Evolutionary conservation across 176 grass and related monocot genomes (phyloP).

Genomic region (Aechmea fasciata): DNA sequence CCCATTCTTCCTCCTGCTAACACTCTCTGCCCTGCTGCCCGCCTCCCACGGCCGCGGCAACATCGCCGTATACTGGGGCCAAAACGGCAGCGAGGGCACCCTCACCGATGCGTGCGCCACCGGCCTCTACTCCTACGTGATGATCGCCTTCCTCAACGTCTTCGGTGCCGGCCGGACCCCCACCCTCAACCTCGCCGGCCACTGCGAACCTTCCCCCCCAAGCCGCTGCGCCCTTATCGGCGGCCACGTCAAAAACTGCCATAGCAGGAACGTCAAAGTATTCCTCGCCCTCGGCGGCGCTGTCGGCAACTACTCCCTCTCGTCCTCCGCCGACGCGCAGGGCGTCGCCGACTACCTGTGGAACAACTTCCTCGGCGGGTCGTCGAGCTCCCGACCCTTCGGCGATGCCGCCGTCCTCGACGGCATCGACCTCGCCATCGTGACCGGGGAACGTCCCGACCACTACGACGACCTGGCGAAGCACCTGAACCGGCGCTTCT

Average conservation of each 20-base stretch:
- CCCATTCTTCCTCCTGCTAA: no score
- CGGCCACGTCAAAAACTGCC: constrained; percentile 43
- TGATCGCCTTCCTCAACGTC: constrained; percentile 40
- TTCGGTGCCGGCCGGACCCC: constrained; percentile 48
- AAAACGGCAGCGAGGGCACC: constrained; percentile 43
- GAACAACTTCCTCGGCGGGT: constrained; percentile 50
- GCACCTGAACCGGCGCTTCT: not conserved
- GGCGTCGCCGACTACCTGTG: constrained; percentile 57
- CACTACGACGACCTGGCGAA: constrained; percentile 43
- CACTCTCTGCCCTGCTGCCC: constrained; percentile 25
- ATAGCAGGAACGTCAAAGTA: constrained; percentile 37
- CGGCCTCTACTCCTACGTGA: constrained; percentile 36
- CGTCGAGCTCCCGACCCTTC: constrained; percentile 23
- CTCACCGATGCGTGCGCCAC: constrained; percentile 49
- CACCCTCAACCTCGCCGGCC: constrained; percentile 47
- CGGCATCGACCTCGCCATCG: constrained; percentile 67
- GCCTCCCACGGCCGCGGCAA: constrained; percentile 29
- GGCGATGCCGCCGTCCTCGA: constrained; percentile 48
- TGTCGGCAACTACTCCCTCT: constrained; percentile 22
- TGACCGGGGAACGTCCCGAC: constrained; percentile 12
- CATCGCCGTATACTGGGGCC: constrained; percentile 76
- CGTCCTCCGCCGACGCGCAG: constrained; percentile 43
- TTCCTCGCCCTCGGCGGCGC: constrained; percentile 56
- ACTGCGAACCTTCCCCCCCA: constrained; percentile 21
- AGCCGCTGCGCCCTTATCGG: constrained; percentile 24